Percentiles rank a stretch among this genome's conserved stretches.
Evolutionary conservation across 2,329 filamentous ascomycete genomes (phyloP).

Genomic region (Epichloe brachyelytri): DNA sequence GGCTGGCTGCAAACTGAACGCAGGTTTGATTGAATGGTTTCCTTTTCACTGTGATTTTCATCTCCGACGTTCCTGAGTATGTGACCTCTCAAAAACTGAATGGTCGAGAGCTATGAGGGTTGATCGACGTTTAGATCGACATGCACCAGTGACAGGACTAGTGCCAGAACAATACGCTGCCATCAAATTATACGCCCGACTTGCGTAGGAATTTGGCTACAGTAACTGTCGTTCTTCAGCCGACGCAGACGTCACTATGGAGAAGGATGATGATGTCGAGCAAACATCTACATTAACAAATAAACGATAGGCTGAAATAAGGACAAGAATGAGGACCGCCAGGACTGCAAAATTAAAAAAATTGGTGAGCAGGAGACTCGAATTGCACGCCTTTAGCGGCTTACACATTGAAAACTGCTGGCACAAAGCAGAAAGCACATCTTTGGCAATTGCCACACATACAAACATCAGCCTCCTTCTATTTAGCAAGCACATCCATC

Average conservation of each 20-base stretch:
- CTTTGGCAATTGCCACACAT: neutral
- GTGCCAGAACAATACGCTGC: neutral
- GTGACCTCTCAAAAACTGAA: neutral
- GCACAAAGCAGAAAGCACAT: slow-evolving; percentile 2
- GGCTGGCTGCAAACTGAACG: too few species aligned
- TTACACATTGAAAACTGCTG: slow-evolving; percentile 7
- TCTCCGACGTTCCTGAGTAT: neutral
- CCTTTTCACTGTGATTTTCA: too few species aligned
- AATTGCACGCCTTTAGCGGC: slow-evolving; percentile 10
- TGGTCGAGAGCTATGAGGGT: neutral
- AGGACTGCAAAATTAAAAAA: neutral
- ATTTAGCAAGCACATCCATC: slow-evolving; percentile 78
- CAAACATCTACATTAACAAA: slow-evolving; percentile 4
- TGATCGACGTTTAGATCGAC: neutral
- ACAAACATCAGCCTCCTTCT: neutral
- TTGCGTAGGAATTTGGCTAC: too few species aligned
- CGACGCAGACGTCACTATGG: too few species aligned
- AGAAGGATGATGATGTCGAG: neutral
- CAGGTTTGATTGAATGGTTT: too few species aligned
- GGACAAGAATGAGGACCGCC: neutral
- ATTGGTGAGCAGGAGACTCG: slow-evolving; percentile 3
- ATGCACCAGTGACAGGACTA: neutral
- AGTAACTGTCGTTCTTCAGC: too few species aligned
- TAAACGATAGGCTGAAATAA: neutral
- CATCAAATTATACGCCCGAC: too few species aligned